phyloP scores from a whole-genome alignment of 352 stramenopile species.

The Phytopythium kandeliae region DNA sequence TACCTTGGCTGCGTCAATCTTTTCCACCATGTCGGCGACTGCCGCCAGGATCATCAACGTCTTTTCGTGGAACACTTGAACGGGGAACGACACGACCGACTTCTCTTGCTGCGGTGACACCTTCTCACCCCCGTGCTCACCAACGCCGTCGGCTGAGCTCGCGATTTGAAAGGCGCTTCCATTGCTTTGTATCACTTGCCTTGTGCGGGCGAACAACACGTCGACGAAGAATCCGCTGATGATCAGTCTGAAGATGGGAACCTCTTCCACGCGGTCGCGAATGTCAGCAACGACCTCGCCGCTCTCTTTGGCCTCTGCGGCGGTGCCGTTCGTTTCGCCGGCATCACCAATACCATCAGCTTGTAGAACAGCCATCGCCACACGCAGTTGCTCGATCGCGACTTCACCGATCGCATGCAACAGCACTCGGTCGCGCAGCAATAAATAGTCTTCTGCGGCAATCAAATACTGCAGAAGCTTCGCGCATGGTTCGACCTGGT shows the following conservation, averaged over 20 bases:
- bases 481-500: conserved; percentile 43
- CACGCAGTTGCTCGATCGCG: conserved; percentile 44
- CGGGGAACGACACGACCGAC: conserved; percentile 39
- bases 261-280: conserved; percentile 33
- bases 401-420: conserved; percentile 65
- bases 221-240: conserved; percentile 61
- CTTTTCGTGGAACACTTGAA: conserved; percentile 63
- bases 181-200: conserved; percentile 16
- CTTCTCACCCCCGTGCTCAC: conserved; percentile 15
- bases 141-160: conserved; percentile 19
- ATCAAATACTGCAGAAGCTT: conserved; percentile 54
- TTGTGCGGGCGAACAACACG: conserved; percentile 28
- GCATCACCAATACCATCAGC: conserved; percentile 10
- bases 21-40: conserved; percentile 39
- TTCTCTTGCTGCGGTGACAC: conserved; percentile 10
- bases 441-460: conserved; percentile 50
- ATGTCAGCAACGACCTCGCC: conserved; percentile 23
- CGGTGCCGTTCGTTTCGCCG: conserved; percentile 8
- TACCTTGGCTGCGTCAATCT: conserved; percentile 17
- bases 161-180: conserved; percentile 27
- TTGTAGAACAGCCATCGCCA: conserved; percentile 12
- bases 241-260: conserved; percentile 53
- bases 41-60: conserved; percentile 44
- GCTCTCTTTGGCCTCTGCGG: conserved; percentile 18
- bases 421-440: conserved; percentile 69